Conservation (phyloP, 192 early-diverging fungal species). For the Phycomyces nitens region DNA sequence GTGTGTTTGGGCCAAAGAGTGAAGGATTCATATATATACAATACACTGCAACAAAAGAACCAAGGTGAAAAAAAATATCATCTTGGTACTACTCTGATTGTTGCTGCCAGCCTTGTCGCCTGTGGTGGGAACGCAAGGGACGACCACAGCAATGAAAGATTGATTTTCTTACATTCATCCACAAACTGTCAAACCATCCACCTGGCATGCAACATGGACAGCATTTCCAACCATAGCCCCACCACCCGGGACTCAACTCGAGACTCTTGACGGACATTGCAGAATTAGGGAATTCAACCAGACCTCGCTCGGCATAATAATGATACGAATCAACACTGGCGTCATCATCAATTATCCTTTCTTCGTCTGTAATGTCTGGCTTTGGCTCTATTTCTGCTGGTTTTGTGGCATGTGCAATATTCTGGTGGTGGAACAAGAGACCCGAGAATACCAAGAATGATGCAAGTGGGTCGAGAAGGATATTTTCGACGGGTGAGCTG, state of each 20-base stretch:
- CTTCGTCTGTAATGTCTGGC: neutral
- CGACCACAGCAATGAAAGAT: constrained; percentile 5
- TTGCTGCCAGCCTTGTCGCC: constrained; percentile 3
- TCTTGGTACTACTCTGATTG: neutral
- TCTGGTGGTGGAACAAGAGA: neutral
- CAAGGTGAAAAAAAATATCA: neutral
- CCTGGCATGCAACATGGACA: constrained; percentile 21
- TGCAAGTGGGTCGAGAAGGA: neutral
- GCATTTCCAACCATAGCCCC: constrained; percentile 9
- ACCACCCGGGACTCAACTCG: constrained; percentile 10
- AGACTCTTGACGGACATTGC: constrained; percentile 7
- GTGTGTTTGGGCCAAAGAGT: too few relatives aligned
- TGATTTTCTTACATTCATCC: neutral
- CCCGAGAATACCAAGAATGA: neutral
- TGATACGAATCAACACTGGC: constrained; percentile 4
- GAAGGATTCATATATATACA: too few relatives aligned
- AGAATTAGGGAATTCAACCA: too few relatives aligned
- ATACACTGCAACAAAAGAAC: too few relatives aligned
- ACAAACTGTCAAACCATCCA: constrained; percentile 12
- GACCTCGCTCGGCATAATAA: neutral
- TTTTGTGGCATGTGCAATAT: too few relatives aligned
- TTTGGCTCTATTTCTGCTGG: too few relatives aligned
- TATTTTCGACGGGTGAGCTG: neutral
- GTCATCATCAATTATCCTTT: neutral
- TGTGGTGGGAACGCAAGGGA: neutral